These are phyloP conservation scores for Malus sieversii DNA, from an alignment of 306 rosid species.

Conservation along the genomic window DNA sequence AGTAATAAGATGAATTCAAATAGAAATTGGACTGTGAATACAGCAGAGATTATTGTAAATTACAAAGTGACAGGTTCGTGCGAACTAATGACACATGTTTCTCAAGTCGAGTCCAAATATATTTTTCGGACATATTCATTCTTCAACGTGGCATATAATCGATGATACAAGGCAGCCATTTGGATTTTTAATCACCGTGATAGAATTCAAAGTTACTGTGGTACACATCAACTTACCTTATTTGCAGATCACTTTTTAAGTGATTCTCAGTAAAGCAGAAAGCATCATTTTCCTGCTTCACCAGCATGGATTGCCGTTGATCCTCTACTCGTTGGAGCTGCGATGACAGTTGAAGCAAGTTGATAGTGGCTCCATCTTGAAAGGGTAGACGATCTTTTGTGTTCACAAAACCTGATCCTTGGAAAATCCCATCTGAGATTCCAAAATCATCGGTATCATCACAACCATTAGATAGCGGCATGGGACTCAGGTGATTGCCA, in stretches of 20 bases:
- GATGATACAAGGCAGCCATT: not conserved
- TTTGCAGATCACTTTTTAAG: conserved; percentile 22
- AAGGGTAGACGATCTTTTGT: conserved; percentile 36
- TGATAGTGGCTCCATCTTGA: conserved; percentile 54
- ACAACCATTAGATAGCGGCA: conserved; percentile 36
- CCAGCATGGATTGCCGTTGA: conserved; percentile 53
- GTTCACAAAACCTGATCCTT: conserved; percentile 37
- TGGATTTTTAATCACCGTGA: not conserved
- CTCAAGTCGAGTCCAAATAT: not conserved
- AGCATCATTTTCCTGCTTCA: conserved; percentile 52
- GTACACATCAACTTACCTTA: conserved; percentile 22
- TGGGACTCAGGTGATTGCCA: conserved; percentile 41
- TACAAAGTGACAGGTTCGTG: not conserved
- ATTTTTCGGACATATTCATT: not conserved
- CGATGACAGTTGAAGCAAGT: conserved; percentile 75
- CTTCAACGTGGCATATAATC: not conserved
- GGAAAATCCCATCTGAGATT: conserved; percentile 48
- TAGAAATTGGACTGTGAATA: not conserved
- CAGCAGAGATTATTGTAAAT: not conserved
- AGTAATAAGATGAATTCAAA: not conserved
- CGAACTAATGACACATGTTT: not conserved
- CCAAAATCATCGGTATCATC: conserved; percentile 42
- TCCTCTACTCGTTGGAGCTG: conserved; percentile 83
- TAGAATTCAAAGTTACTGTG: not conserved
- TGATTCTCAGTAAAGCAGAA: conserved; percentile 52